These are phyloP conservation scores for Ophiostoma novo-ulmi DNA, from an alignment of 2,329 filamentous ascomycete species.

Conservation along the genomic window DNA sequence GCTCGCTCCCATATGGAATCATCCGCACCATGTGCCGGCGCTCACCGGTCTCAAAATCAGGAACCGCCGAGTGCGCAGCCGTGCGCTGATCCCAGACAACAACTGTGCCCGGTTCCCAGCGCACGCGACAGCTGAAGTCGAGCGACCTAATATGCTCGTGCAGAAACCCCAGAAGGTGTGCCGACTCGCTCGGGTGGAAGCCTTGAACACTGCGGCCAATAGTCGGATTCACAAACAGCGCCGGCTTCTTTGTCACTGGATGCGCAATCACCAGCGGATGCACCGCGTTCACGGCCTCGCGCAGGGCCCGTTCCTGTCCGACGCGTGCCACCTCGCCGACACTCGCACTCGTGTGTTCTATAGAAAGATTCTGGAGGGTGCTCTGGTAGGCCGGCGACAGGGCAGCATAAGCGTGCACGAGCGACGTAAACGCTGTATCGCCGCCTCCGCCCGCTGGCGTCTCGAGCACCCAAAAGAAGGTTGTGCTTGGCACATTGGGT, in stretches of 20 bases:
- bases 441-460: constrained; percentile 66
- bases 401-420: constrained; percentile 69
- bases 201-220: constrained; percentile 55
- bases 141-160: constrained; percentile 43
- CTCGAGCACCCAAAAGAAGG: constrained; percentile 81
- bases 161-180: constrained; percentile 44
- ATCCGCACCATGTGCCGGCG: constrained; percentile 31
- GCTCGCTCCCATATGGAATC: constrained; percentile 21
- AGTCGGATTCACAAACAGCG: constrained; percentile 56
- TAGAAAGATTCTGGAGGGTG: constrained; percentile 71
- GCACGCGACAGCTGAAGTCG: constrained; percentile 44
- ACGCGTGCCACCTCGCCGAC: constrained; percentile 23
- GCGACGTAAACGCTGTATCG: constrained; percentile 57
- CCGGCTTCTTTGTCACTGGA: background rate
- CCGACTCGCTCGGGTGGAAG: constrained; percentile 79
- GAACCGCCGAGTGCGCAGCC: constrained; percentile 28
- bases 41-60: constrained; percentile 26
- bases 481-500: constrained; percentile 61
- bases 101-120: constrained; percentile 43
- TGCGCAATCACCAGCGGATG: background rate
- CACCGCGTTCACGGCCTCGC: constrained; percentile 51
- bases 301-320: constrained; percentile 17
- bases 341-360: constrained; percentile 51
- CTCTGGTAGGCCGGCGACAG: constrained; percentile 70
- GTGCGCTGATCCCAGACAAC: constrained; percentile 37